A percentile compares a stretch with the other conserved stretches of the same genome.
Conservation (phyloP, 306 rosid genomes). For the Fragaria nilgerrensis region DNA sequence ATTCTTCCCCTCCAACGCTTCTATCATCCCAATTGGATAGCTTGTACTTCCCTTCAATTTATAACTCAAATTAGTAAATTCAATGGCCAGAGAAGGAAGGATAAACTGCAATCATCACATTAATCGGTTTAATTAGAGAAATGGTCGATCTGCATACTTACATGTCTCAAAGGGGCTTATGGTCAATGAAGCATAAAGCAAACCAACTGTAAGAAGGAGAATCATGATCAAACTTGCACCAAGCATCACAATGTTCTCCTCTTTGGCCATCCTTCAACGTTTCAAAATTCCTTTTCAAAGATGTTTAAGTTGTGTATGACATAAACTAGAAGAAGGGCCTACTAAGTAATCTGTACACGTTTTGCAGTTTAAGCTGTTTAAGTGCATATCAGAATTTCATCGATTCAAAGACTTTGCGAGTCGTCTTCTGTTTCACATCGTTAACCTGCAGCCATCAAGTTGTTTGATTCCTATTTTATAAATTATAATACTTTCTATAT, state of each 20-base stretch:
- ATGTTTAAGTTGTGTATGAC: background rate
- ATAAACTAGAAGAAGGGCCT: background rate
- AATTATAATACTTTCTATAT: background rate
- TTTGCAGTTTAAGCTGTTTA: background rate
- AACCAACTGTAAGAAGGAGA: conserved; percentile 10
- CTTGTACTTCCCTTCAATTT: conserved; percentile 23
- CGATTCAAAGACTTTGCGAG: background rate
- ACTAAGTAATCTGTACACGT: background rate
- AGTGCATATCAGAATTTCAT: background rate
- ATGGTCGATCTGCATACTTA: background rate
- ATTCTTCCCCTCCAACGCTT: conserved; percentile 1
- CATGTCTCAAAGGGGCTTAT: conserved; percentile 14
- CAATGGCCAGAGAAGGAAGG: background rate
- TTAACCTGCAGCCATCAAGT: background rate
- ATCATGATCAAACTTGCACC: conserved; percentile 14
- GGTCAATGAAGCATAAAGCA: conserved; percentile 20
- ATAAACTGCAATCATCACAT: background rate
- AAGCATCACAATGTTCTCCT: background rate
- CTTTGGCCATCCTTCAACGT: conserved; percentile 21
- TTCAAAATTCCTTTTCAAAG: background rate
- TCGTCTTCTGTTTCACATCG: background rate
- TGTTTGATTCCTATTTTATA: background rate
- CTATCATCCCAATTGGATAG: background rate
- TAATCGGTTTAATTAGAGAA: background rate
- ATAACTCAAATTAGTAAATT: background rate